phyloP scores from a whole-genome alignment of 768 basidiomycete genomes.

The Mycena chlorophos region DNA sequence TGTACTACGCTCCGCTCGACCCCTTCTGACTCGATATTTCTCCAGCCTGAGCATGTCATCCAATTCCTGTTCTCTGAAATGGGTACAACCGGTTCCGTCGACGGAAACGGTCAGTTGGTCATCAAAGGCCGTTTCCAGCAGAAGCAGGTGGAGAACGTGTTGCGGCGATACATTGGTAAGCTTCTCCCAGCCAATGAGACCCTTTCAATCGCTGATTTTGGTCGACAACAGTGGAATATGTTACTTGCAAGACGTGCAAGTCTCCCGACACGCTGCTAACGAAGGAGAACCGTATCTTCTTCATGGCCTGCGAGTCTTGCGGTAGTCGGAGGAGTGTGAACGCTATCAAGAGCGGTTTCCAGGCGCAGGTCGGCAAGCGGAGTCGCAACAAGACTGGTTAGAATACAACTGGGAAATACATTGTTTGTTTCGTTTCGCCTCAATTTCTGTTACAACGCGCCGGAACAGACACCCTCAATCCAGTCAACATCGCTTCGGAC shows the following conservation, averaged over 20 bases:
- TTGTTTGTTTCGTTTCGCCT: neutral
- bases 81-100: constrained; percentile 96
- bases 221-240: constrained; percentile 78
- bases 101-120: constrained; percentile 86
- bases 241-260: constrained; percentile 99
- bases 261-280: constrained; percentile 94
- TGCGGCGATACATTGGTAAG: constrained; percentile 94
- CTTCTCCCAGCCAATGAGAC: constrained; percentile 16
- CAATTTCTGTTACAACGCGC: constrained; percentile 39
- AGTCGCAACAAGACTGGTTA: constrained; percentile 79
- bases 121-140: constrained; percentile 99
- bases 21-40: neutral
- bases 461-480: constrained; percentile 82
- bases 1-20: neutral
- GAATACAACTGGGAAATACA: constrained; percentile 5
- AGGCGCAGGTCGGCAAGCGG: constrained; percentile 90
- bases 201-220: neutral
- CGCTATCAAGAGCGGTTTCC: constrained; percentile 97
- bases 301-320: constrained; percentile 92
- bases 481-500: constrained; percentile 77
- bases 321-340: constrained; percentile 90
- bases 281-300: constrained; percentile 99
- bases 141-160: constrained; percentile 96
- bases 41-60: constrained; percentile 95
- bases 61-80: constrained; percentile 96